Percentiles rank a stretch among this genome's conserved stretches.
These are phyloP conservation scores for Didymella pomorum DNA, from an alignment of 2,329 filamentous ascomycete genomes.

Conservation along the genomic window DNA sequence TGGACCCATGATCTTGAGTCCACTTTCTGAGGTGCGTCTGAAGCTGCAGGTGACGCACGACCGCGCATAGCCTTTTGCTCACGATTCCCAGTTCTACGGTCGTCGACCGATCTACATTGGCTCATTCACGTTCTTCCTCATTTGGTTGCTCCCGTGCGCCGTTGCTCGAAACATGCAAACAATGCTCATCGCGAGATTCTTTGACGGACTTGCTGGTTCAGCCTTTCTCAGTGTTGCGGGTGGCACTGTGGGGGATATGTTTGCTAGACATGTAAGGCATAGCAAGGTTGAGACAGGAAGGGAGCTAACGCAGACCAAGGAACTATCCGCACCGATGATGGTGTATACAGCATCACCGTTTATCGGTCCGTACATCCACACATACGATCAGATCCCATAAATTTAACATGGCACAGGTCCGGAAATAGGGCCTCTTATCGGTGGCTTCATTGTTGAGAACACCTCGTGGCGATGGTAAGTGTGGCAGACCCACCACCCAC, in stretches of 20 bases:
- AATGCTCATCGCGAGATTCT: slow-evolving; percentile 78
- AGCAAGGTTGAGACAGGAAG: slow-evolving; percentile 1
- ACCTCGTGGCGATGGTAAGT: slow-evolving; percentile 65
- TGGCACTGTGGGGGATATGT: slow-evolving; percentile 79
- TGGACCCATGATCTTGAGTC: slow-evolving; percentile 65
- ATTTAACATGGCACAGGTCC: too few relatives aligned
- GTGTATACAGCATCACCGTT: slow-evolving; percentile 66
- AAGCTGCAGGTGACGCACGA: slow-evolving; percentile 17
- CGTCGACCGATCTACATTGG: slow-evolving; percentile 80
- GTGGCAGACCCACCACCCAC: slow-evolving; percentile 19
- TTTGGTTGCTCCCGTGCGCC: slow-evolving; percentile 83
- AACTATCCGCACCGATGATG: slow-evolving; percentile 83
- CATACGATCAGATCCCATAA: neutral
- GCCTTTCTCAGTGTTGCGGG: slow-evolving; percentile 75
- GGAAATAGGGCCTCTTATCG: slow-evolving; percentile 66
- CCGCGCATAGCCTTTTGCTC: slow-evolving; percentile 4
- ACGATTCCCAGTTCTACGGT: slow-evolving; percentile 73
- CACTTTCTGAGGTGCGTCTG: slow-evolving; percentile 58
- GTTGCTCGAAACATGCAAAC: slow-evolving; percentile 83
- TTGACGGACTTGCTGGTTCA: slow-evolving; percentile 74
- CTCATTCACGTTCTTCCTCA: slow-evolving; percentile 76
- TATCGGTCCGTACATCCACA: slow-evolving; percentile 49
- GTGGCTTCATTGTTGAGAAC: slow-evolving; percentile 84
- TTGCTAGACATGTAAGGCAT: slow-evolving; percentile 44
- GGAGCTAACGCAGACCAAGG: slow-evolving; percentile 39